These are phyloP conservation scores for Blastocystis sp. DNA, from an alignment of 352 stramenopile species.

Conservation along the genomic window DNA sequence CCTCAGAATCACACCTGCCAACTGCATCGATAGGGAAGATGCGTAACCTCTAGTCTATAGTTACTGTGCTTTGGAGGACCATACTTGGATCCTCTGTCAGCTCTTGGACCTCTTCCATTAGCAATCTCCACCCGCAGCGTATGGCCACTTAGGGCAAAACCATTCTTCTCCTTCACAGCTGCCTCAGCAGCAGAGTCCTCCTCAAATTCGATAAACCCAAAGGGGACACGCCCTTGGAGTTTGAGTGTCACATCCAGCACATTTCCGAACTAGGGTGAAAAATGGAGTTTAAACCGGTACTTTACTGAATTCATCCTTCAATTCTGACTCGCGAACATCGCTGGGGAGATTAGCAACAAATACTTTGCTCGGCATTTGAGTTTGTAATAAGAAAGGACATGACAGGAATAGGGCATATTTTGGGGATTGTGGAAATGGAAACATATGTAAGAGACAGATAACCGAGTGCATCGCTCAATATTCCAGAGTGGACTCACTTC, in stretches of 20 bases:
- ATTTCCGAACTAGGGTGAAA: constrained; percentile 6
- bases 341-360: constrained; percentile 26
- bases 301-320: neutral
- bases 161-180: constrained; percentile 17
- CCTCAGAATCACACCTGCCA: neutral
- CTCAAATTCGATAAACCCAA: constrained; percentile 21
- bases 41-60: constrained; percentile 6
- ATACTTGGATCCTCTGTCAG: neutral
- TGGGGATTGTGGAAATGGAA: no score
- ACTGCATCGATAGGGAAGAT: constrained; percentile 49
- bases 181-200: neutral
- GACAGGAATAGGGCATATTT: neutral
- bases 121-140: constrained; percentile 15
- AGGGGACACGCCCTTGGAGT: neutral
- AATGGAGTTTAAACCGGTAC: neutral
- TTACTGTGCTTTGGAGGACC: neutral
- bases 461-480: no score
- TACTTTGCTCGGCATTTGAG: constrained; percentile 23
- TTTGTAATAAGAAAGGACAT: neutral
- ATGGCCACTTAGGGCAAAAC: neutral
- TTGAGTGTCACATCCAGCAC: neutral
- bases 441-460: no score
- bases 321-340: constrained; percentile 33
- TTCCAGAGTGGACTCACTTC: no score
- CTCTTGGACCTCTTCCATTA: neutral